These are phyloP conservation scores for Lactarius sanguifluus DNA, from an alignment of 768 basidiomycete genomes.

Conservation along the genomic window DNA sequence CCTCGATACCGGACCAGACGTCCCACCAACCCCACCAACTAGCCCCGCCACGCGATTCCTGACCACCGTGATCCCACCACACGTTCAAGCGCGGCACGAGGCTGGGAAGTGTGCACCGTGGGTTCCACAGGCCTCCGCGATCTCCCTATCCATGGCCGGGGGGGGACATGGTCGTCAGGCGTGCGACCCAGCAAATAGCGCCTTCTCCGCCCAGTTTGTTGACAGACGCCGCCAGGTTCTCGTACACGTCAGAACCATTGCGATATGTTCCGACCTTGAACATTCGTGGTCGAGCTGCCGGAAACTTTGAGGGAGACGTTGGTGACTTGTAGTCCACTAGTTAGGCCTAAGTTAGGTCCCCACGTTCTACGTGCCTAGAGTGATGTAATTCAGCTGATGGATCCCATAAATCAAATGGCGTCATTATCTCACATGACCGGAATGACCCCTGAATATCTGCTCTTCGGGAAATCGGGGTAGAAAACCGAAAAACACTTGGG, in stretches of 20 bases:
- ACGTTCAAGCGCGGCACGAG: neutral
- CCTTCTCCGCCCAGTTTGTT: slow-evolving; percentile 11
- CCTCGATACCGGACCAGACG: neutral
- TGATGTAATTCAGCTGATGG: neutral
- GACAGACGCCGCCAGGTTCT: slow-evolving; percentile 11
- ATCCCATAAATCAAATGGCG: neutral
- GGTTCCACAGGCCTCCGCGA: slow-evolving; percentile 8
- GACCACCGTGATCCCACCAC: neutral
- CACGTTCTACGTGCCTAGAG: slow-evolving; percentile 16
- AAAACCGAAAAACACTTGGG: slow-evolving; percentile 9
- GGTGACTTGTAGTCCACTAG: slow-evolving; percentile 16
- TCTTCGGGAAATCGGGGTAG: slow-evolving; percentile 14
- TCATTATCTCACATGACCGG: slow-evolving; percentile 6
- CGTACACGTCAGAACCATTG: slow-evolving; percentile 6
- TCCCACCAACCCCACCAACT: neutral
- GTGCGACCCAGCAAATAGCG: slow-evolving; percentile 9
- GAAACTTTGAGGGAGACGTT: slow-evolving; percentile 21
- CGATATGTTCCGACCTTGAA: slow-evolving; percentile 7
- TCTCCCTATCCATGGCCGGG: slow-evolving; percentile 1
- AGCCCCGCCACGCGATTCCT: neutral
- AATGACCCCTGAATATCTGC: slow-evolving; percentile 11
- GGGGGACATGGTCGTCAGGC: slow-evolving; percentile 13
- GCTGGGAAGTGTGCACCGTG: slow-evolving; percentile 4
- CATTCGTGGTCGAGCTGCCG: slow-evolving; percentile 13
- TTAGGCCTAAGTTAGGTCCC: neutral